Evolutionary conservation across 139 green algal species (phyloP), one percentile per base, ranked within the genome.

Genomic region (Trebouxia sp.): DNA sequence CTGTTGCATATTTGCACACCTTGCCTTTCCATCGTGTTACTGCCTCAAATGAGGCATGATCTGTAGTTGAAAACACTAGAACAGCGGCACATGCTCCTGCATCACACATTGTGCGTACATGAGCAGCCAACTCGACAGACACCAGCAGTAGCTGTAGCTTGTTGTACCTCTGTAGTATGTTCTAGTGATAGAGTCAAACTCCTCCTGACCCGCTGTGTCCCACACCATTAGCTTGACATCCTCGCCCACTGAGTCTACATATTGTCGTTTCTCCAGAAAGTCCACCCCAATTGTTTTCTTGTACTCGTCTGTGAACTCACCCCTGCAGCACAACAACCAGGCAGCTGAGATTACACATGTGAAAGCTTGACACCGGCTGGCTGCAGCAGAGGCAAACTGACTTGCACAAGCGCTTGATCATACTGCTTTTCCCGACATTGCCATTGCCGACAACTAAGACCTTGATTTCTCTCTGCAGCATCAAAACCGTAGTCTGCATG

Each of bases 201-300:
- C 91, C 62, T 95, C 91, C 83, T 96, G 91, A 0, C 92, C 92
- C 37, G 91, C 92, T 58, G 92, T 96, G 67, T 96, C 92, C 91
- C 92, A 96, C 1, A 94, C 65, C 88, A 94, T 93, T 22, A 96
- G 83, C 24, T 88, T 86, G 17, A 94, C 92, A 72, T 94, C 90
- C 53, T 94, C 86, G 10, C 86, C 85, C 14, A 95, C 75, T 14
- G 70, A 65, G 6, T 91, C 85, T 14, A 95, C 84, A 50, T 87
- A 93, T 78, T 89, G 83, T 24, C 81, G 65, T 76, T 93, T 94
- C 70, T 96, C 92, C 45, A 96, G 74, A 65, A 96, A 96, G 79
- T 96, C 92, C 9, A 96, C 92, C 0, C 92, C 92, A n/a, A 95
- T 93, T 3, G 92, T 95, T 83, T 94, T 95, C 66, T 94, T 94